phyloP scores from a whole-genome alignment of 2,329 filamentous ascomycete genomes.

The Exophiala mesophila region DNA sequence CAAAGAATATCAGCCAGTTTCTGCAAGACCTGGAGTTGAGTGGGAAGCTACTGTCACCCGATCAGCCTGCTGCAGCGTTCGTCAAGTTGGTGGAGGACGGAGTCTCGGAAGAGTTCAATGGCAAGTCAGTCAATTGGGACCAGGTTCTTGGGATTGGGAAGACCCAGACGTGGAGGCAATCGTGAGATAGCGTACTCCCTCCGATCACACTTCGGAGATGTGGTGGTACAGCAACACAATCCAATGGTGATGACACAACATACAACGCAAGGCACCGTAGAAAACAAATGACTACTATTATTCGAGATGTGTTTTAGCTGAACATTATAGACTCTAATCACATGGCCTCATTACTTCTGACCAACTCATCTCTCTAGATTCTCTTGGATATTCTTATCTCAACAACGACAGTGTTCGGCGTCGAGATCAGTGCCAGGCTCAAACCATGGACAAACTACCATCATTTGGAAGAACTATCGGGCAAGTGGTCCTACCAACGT shows the following conservation, averaged over 20 bases:
- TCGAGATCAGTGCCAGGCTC: too few species aligned
- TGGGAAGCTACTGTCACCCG: constrained; percentile 1
- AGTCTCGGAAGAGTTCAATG: constrained; percentile 1
- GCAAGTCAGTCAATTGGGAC: constrained; percentile 4
- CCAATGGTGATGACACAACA: too few species aligned
- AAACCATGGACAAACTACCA: constrained; percentile 5
- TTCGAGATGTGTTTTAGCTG: too few species aligned
- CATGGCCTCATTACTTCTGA: too few species aligned
- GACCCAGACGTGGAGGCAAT: neutral
- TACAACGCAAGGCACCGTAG: too few species aligned
- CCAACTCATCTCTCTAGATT: too few species aligned
- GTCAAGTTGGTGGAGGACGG: constrained; percentile 1
- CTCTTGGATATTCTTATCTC: too few species aligned
- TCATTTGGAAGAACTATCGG: neutral
- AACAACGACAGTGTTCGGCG: too few species aligned
- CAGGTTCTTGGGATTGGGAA: constrained; percentile 1
- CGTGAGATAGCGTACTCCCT: neutral
- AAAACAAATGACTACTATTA: too few species aligned
- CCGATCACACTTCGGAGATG: neutral
- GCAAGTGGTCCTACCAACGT: constrained; percentile 1
- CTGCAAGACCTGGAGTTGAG: neutral
- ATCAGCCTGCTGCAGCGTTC: constrained; percentile 1
- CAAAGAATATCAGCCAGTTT: neutral
- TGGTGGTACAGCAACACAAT: neutral
- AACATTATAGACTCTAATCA: too few species aligned